Evolutionary conservation across 2,329 filamentous ascomycete species (phyloP).

Genomic region (Tothia fuscella): DNA sequence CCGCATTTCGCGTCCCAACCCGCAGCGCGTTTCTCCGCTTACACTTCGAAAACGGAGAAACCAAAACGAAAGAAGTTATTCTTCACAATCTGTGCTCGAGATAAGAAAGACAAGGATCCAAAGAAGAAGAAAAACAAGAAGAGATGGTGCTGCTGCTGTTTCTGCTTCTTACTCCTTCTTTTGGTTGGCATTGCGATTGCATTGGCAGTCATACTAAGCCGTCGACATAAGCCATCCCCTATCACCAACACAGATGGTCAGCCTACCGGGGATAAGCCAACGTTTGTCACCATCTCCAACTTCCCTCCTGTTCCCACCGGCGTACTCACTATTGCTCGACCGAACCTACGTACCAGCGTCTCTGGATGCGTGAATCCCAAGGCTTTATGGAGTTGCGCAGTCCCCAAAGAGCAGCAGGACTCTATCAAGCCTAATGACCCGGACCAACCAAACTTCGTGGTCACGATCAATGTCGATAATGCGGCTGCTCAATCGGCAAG

Average conservation of each 20-base stretch:
- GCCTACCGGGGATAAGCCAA: not conserved
- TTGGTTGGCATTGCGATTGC: constrained; percentile 28
- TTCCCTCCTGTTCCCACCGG: constrained; percentile 83
- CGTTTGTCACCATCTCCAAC: constrained; percentile 62
- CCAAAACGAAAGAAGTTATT: not conserved
- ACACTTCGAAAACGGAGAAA: not conserved
- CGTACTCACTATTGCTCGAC: constrained; percentile 63
- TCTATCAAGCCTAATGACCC: constrained; percentile 50
- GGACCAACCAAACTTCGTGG: constrained; percentile 64
- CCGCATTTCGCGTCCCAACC: too few relatives aligned
- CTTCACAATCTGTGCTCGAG: constrained; percentile 1
- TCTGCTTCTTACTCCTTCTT: constrained; percentile 22
- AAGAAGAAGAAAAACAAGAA: constrained; percentile 19
- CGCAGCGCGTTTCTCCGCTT: constrained; percentile 1
- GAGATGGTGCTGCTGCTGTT: constrained; percentile 22
- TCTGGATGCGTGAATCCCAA: constrained; percentile 59
- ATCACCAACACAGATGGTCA: not conserved
- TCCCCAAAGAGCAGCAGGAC: constrained; percentile 66
- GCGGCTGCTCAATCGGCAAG: constrained; percentile 30
- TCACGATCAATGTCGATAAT: constrained; percentile 57
- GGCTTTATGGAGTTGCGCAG: constrained; percentile 73
- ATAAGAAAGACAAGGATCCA: not conserved
- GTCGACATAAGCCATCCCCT: constrained; percentile 13
- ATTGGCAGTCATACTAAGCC: constrained; percentile 22
- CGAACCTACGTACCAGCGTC: constrained; percentile 52